Evolutionary conservation across 78 protist species (phyloP).

Genomic region (Kipferlia bialata): DNA sequence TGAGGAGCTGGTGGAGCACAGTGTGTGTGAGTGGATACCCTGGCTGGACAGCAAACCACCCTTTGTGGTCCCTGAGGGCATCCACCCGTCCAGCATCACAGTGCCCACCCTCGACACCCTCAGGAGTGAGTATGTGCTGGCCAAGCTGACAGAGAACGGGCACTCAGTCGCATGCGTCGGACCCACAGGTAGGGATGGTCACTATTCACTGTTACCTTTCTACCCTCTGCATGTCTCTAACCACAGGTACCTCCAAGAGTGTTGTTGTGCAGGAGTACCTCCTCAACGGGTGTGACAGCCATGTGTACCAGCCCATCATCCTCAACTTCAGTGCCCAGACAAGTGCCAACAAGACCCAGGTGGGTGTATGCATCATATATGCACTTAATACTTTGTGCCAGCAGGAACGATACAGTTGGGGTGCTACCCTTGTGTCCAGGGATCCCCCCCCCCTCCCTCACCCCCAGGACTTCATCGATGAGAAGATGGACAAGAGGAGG

Average conservation of each 20-base stretch:
- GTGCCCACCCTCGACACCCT: constrained; percentile 74
- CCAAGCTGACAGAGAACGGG: constrained; percentile 20
- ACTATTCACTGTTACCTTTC: too few relatives aligned
- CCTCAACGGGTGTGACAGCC: neutral
- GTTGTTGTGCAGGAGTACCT: neutral
- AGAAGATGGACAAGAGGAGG: constrained; percentile 39
- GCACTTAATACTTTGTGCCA: too few relatives aligned
- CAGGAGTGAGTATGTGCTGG: constrained; percentile 47
- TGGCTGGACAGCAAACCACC: constrained; percentile 44
- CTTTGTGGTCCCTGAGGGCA: neutral
- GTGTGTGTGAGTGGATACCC: too few relatives aligned
- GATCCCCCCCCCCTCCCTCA: too few relatives aligned
- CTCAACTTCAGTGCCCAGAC: constrained; percentile 62
- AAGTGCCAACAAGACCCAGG: constrained; percentile 44
- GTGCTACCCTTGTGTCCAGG: too few relatives aligned
- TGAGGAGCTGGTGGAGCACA: too few relatives aligned
- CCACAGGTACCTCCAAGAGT: constrained; percentile 41
- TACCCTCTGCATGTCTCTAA: too few relatives aligned
- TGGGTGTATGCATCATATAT: too few relatives aligned
- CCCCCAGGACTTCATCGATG: constrained; percentile 50
- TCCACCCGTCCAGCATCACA: constrained; percentile 30
- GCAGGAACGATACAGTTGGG: too few relatives aligned
- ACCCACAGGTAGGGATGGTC: too few relatives aligned
- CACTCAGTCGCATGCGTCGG: constrained; percentile 47
- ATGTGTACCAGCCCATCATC: constrained; percentile 10